Evolutionary conservation across 805 yeast genomes (phyloP).

Genomic region (Kuraishia capsulata): DNA sequence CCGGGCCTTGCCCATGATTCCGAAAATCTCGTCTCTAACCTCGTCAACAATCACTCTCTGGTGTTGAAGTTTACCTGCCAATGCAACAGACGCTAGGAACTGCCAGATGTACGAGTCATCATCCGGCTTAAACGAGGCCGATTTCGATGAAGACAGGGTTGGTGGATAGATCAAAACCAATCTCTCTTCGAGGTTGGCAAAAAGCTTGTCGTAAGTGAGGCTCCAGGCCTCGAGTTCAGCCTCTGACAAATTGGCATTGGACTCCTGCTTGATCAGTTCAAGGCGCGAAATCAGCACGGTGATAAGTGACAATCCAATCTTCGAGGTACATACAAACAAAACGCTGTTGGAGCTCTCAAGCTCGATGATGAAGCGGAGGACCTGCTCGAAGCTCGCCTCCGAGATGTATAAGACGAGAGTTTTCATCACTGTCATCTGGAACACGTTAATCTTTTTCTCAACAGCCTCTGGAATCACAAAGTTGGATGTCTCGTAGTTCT

Average conservation of each 20-base stretch:
- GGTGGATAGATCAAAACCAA: constrained; percentile 79
- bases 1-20: constrained; percentile 74
- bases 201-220: constrained; percentile 70
- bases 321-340: constrained; percentile 57
- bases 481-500: constrained; percentile 35
- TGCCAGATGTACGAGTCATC: constrained; percentile 93
- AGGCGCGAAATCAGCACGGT: constrained; percentile 90
- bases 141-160: too few relatives aligned
- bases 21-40: constrained; percentile 87
- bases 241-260: constrained; percentile 33
- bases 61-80: constrained; percentile 84
- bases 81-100: constrained; percentile 85
- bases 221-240: constrained; percentile 66
- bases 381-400: constrained; percentile 71
- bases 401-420: constrained; percentile 77
- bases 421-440: constrained; percentile 75
- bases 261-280: constrained; percentile 82
- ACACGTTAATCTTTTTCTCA: constrained; percentile 58
- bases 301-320: constrained; percentile 77
- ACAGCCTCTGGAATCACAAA: constrained; percentile 45
- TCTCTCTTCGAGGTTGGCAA: constrained; percentile 71
- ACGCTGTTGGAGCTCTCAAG: constrained; percentile 65
- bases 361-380: constrained; percentile 65
- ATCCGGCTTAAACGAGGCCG: constrained; percentile 8
- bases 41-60: constrained; percentile 93